A percentile compares a stretch with the other conserved stretches of the same genome.
Evolutionary conservation across 495 filamentous ascomycete genomes (phyloP).

Genomic region (Tuber brumale): DNA sequence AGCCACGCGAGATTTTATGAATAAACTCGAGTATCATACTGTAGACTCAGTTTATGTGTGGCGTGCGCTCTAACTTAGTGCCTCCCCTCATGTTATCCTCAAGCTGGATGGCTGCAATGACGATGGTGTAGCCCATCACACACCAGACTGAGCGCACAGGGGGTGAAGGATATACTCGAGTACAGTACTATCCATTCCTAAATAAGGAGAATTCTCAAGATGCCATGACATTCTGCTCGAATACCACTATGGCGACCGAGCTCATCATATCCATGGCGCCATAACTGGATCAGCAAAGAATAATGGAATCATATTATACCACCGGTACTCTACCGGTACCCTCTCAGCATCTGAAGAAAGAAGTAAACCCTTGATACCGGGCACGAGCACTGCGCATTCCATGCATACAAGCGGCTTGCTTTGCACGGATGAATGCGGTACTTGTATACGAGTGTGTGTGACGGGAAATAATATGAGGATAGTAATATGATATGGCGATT

Average conservation of each 20-base stretch:
- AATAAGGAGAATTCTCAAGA: neutral
- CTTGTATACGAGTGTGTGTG: neutral
- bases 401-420: neutral
- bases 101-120: neutral
- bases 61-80: neutral
- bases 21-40: neutral
- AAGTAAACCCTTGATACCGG: neutral
- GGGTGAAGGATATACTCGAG: neutral
- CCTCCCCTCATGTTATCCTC: neutral
- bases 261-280: neutral
- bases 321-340: neutral
- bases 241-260: neutral
- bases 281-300: neutral
- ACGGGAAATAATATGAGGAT: neutral
- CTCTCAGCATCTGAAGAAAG: neutral
- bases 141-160: too few species aligned
- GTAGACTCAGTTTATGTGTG: neutral
- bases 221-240: neutral
- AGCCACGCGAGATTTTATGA: slow-evolving; percentile 27
- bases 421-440: neutral
- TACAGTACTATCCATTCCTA: too few species aligned
- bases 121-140: neutral
- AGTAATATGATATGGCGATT: neutral
- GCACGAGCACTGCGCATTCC: neutral
- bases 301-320: neutral